Conservation (phyloP, 78 protist species). For the Dictyostelium firmibasis region DNA sequence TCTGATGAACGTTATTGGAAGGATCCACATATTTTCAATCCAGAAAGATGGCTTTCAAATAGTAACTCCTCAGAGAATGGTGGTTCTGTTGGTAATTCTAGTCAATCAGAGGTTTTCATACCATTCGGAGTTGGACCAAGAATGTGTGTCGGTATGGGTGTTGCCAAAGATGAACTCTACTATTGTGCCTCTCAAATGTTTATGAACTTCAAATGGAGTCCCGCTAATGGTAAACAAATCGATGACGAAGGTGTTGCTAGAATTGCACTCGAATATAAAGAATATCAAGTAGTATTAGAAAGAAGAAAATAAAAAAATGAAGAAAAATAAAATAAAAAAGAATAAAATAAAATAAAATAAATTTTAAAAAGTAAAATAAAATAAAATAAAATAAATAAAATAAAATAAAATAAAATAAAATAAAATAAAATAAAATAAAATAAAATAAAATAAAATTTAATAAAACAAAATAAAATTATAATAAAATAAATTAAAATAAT, state of each 20-base stretch:
- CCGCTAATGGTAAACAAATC: constrained; percentile 21
- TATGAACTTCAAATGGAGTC: constrained; percentile 60
- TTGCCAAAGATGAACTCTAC: constrained; percentile 59
- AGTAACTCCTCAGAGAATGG: not conserved
- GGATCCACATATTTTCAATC: constrained; percentile 37
- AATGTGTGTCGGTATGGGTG: constrained; percentile 82
- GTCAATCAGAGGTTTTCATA: constrained; percentile 5
- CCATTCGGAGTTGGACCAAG: constrained; percentile 78
- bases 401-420: no score
- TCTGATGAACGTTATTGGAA: constrained; percentile 50
- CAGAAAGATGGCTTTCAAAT: constrained; percentile 27
- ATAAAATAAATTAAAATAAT: no score
- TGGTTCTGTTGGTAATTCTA: not conserved
- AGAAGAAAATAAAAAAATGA: not conserved
- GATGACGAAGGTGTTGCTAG: constrained; percentile 70
- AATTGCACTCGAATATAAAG: constrained; percentile 62
- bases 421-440: no score
- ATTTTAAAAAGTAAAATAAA: no score
- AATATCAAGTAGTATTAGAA: constrained; percentile 30
- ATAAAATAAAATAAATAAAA: no score
- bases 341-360: not conserved
- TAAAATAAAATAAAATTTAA: no score
- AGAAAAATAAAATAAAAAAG: not conserved
- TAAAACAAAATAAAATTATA: no score
- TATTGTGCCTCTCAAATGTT: constrained; percentile 67